Percentiles rank a stretch among this genome's conserved stretches.
These are phyloP conservation scores for Diplocarpon rosae DNA, from an alignment of 2,329 filamentous ascomycete genomes.

Conservation along the genomic window DNA sequence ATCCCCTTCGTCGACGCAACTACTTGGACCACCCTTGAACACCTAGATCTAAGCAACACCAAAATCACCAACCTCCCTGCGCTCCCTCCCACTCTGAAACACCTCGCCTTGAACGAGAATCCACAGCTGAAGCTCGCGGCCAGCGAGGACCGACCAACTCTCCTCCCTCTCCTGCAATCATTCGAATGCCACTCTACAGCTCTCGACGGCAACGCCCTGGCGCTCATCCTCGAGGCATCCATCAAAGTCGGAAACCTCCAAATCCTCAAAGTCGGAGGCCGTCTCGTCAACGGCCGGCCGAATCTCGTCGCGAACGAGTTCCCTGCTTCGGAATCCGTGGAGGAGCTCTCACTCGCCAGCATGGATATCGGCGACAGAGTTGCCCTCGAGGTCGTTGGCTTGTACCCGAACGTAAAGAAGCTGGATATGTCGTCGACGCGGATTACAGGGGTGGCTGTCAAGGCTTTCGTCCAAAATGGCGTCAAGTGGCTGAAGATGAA, in stretches of 20 bases:
- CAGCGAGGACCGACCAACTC: conserved; percentile 1
- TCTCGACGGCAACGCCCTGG: conserved; percentile 8
- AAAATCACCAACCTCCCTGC: conserved; percentile 12
- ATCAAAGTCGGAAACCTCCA: conserved; percentile 19
- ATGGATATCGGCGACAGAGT: conserved; percentile 12
- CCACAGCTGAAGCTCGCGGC: conserved; percentile 2
- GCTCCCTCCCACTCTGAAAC: conserved; percentile 20
- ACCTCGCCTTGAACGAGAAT: conserved; percentile 19
- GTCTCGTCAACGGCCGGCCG: conserved; percentile 2
- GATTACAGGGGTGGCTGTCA: conserved; percentile 28
- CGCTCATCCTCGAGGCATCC: conserved; percentile 11
- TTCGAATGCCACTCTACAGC: conserved; percentile 18
- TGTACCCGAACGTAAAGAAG: conserved; percentile 21
- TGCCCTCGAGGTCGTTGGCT: conserved; percentile 14
- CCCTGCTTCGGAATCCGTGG: conserved; percentile 17
- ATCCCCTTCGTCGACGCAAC: conserved; percentile 6
- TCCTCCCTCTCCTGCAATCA: conserved; percentile 21
- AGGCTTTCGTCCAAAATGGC: conserved; percentile 23
- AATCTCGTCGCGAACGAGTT: conserved; percentile 11
- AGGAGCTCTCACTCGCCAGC: conserved; percentile 16
- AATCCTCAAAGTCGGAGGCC: conserved; percentile 16
- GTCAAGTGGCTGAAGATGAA: conserved; percentile 21
- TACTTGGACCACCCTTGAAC: conserved; percentile 14
- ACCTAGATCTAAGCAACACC: conserved; percentile 19
- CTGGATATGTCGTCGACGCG: conserved; percentile 21